Evolutionary conservation across 768 basidiomycete genomes (phyloP), one percentile per base, ranked within the genome.

Genomic region (Pleurotus platypus): DNA sequence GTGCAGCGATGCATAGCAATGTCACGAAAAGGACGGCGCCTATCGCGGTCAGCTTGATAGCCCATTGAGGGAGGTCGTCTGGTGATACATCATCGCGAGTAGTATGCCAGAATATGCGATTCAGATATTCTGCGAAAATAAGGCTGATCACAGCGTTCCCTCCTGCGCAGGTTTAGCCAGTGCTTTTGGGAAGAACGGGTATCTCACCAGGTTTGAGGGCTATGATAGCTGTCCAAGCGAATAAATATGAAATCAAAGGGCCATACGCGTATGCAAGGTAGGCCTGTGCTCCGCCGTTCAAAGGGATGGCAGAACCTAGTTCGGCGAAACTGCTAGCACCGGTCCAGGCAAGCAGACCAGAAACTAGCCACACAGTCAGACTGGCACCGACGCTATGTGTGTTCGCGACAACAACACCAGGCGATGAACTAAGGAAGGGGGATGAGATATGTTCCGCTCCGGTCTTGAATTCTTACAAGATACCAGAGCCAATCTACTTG

Each of bases 311-410:
- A 43, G 87, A 87, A 51, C 95, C 96, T 57, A 97, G 77, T 70
- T 97, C 94, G 7, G 93, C 93, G 67, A 87, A 97, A 67, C 91
- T 94, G 69, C 91, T 94, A 24, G 93, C 94, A 16, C 96, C 96
- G 2, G 96, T 97, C 96, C 95, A 98, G 5, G 84, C 92, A 8
- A 98, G 75, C 20, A 95, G 55, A 5, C 94, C 96, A 55, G 91
- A 87, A 2, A 79, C 74, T 5, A 91, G 61, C 95, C 96, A 98
- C 3, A 97, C 90, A 15, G 79, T 37, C 12, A 98, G 71, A 74
- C 94, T 94, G 9, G 94, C 90, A 9, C 95, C 96, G 0, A 94
- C 90, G 62, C 90, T 93, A 38, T 92, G 80, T 0, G 90, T 88
- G 65, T 95, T 92, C 8, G 92, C 89, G 24, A 95, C 85, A 2